phyloP scores from a whole-genome alignment of 2,329 filamentous ascomycete species.

The Thielaviopsis populi region DNA sequence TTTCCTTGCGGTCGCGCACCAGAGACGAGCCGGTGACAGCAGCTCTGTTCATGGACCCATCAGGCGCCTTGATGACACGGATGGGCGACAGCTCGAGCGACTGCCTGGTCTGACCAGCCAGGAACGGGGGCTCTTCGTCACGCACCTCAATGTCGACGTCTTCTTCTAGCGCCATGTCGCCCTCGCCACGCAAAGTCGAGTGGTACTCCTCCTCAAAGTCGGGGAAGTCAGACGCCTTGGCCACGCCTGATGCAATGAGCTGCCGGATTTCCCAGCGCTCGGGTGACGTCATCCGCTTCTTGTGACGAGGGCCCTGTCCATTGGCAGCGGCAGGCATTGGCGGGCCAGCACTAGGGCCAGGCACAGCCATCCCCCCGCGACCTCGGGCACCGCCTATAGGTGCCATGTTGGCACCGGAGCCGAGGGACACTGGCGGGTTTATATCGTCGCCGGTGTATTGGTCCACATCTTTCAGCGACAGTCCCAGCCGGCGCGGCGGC shows the following conservation, averaged over 20 bases:
- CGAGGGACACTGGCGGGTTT: slow-evolving; percentile 59
- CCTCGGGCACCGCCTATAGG: slow-evolving; percentile 49
- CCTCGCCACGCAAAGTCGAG: slow-evolving; percentile 70
- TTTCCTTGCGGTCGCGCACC: slow-evolving; percentile 76
- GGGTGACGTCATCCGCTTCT: slow-evolving; percentile 90
- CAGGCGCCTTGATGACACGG: slow-evolving; percentile 88
- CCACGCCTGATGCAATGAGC: slow-evolving; percentile 85
- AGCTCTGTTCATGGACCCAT: slow-evolving; percentile 93
- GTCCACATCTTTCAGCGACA: slow-evolving; percentile 97
- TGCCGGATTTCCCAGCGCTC: slow-evolving; percentile 97
- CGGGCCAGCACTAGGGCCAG: slow-evolving; percentile 21
- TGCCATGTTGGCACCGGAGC: slow-evolving; percentile 82
- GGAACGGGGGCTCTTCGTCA: slow-evolving; percentile 91
- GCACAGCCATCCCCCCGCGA: slow-evolving; percentile 26
- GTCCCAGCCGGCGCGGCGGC: slow-evolving; percentile 53
- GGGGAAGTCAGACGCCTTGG: slow-evolving; percentile 84
- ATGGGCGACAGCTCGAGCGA: slow-evolving; percentile 91
- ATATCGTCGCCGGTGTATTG: slow-evolving; percentile 76
- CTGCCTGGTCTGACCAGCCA: slow-evolving; percentile 91
- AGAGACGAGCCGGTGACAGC: slow-evolving; percentile 85
- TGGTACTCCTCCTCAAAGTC: slow-evolving; percentile 92
- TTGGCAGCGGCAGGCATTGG: slow-evolving; percentile 19
- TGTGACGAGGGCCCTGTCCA: slow-evolving; percentile 40
- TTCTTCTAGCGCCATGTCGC: slow-evolving; percentile 81
- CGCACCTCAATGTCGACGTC: slow-evolving; percentile 94